phyloP scores from a whole-genome alignment of 2,329 filamentous ascomycete genomes.

The Rutstroemia sp. region DNA sequence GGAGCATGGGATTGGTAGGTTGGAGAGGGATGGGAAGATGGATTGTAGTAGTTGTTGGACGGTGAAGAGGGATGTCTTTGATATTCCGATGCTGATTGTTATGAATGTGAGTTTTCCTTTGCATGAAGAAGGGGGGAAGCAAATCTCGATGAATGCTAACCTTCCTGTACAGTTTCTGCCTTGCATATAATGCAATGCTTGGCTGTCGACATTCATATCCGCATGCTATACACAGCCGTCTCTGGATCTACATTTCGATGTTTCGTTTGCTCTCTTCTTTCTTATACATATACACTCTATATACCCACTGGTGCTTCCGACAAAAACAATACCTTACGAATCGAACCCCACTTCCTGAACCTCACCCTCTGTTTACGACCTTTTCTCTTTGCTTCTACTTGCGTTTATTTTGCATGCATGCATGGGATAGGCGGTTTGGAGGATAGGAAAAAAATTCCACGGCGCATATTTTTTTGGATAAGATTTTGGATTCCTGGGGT shows the following conservation, averaged over 20 bases:
- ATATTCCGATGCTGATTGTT: conserved; percentile 97
- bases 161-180: conserved; percentile 33
- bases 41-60: conserved; percentile 97
- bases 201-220: not conserved
- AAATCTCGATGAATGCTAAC: not conserved
- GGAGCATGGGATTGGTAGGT: conserved; percentile 71
- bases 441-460: not conserved
- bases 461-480: not conserved
- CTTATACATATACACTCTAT: no score
- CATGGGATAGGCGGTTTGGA: not conserved
- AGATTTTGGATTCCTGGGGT: not conserved
- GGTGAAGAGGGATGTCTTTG: conserved; percentile 92
- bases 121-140: not conserved
- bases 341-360: no score
- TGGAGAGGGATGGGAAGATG: conserved; percentile 84
- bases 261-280: no score
- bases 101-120: conserved; percentile 74
- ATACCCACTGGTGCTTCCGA: no score
- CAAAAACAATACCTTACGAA: not conserved
- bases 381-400: no score
- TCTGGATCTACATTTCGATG: not conserved
- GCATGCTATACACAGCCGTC: not conserved
- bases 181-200: conserved; percentile 32
- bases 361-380: no score
- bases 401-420: not conserved